Percentiles rank a stretch among this genome's conserved stretches.
These are phyloP conservation scores for Sclerotiophoma versabilis DNA, from an alignment of 2,329 filamentous ascomycete genomes.

Conservation along the genomic window DNA sequence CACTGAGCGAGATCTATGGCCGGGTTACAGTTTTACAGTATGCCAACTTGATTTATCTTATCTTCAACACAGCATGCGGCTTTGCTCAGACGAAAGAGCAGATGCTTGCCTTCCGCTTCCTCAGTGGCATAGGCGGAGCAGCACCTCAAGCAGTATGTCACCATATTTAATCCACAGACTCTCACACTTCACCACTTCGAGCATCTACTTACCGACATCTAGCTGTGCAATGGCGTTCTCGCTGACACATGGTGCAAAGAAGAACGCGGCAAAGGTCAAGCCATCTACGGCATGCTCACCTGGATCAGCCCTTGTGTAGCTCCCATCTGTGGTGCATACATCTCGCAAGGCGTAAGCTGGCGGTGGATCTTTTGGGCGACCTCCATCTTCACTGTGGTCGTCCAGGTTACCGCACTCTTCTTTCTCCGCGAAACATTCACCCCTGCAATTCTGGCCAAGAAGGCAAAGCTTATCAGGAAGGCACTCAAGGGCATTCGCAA, in stretches of 20 bases:
- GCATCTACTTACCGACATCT: neutral
- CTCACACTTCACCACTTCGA: neutral
- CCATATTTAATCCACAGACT: neutral
- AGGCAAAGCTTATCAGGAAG: slow-evolving; percentile 54
- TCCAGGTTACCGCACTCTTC: slow-evolving; percentile 67
- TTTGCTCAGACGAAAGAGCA: slow-evolving; percentile 40
- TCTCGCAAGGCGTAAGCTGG: slow-evolving; percentile 57
- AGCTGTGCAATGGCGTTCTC: slow-evolving; percentile 45
- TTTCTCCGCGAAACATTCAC: slow-evolving; percentile 61
- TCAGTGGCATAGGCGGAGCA: slow-evolving; percentile 43
- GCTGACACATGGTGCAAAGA: slow-evolving; percentile 67
- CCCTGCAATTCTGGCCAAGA: slow-evolving; percentile 54
- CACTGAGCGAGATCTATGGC: slow-evolving; percentile 47
- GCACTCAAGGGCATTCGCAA: slow-evolving; percentile 46
- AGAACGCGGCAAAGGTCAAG: slow-evolving; percentile 67
- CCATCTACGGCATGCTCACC: slow-evolving; percentile 67
- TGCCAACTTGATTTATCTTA: slow-evolving; percentile 44
- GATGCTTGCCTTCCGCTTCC: slow-evolving; percentile 46
- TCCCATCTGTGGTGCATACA: slow-evolving; percentile 38
- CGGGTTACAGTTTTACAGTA: slow-evolving; percentile 43
- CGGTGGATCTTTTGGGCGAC: slow-evolving; percentile 76
- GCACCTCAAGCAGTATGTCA: slow-evolving; percentile 41
- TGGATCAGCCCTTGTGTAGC: slow-evolving; percentile 70
- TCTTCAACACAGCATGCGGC: slow-evolving; percentile 45
- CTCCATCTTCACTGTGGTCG: slow-evolving; percentile 65